These are phyloP conservation scores for Beta macrorhiza DNA, from an alignment of 179 eudicot genomes.

Conservation along the genomic window DNA sequence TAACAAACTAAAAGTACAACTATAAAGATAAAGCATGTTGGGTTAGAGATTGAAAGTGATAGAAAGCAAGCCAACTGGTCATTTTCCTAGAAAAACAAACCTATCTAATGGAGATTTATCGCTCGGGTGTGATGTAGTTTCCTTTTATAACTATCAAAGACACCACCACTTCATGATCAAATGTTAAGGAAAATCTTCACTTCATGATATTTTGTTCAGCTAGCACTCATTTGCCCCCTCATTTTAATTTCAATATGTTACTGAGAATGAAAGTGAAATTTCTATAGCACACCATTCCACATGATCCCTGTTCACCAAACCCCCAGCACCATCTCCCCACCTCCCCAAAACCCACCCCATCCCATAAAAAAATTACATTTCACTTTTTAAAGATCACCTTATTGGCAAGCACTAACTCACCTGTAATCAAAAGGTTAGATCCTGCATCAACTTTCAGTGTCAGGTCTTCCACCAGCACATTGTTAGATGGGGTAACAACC, in stretches of 20 bases:
- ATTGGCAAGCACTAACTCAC: constrained; percentile 31
- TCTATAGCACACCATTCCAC: not conserved
- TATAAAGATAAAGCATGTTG: not conserved
- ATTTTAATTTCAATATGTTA: not conserved
- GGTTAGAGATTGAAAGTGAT: not conserved
- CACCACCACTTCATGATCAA: not conserved
- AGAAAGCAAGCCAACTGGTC: not conserved
- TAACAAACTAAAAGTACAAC: not conserved
- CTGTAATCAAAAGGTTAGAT: constrained; percentile 96
- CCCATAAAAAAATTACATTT: not conserved
- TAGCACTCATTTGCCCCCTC: no score
- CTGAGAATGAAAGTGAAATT: not conserved
- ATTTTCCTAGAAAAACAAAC: not conserved
- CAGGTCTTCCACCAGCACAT: constrained; percentile 89
- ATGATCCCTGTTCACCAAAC: not conserved
- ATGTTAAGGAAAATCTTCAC: not conserved
- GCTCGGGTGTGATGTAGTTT: not conserved
- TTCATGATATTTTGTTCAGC: not conserved
- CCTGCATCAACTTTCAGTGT: constrained; percentile 84
- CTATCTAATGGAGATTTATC: not conserved
- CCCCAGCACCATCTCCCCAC: not conserved
- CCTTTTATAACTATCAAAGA: not conserved
- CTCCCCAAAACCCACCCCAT: not conserved
- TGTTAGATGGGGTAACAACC: constrained; percentile 98
- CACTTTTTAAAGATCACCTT: not conserved